Evolutionary conservation across 768 basidiomycete species (phyloP).

Genomic region (Panellus pusillus): DNA sequence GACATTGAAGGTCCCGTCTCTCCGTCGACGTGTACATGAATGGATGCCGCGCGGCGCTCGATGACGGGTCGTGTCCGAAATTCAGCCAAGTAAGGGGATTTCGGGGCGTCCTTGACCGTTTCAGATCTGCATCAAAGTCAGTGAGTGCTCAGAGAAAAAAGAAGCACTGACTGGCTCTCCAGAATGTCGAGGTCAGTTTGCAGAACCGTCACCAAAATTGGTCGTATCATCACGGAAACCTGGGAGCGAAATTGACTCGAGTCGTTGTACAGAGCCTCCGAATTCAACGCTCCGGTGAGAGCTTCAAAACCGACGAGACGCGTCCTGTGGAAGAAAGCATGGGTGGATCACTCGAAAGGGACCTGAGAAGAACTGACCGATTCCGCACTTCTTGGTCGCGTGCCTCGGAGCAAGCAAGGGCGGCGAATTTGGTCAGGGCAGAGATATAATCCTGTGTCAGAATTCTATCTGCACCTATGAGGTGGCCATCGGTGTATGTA

Average conservation of each 20-base stretch:
- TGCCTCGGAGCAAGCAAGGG: conserved; percentile 51
- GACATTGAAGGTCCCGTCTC: conserved; percentile 75
- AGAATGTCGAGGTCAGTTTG: conserved; percentile 59
- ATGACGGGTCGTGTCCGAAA: conserved; percentile 78
- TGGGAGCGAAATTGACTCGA: conserved; percentile 72
- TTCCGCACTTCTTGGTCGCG: conserved; percentile 73
- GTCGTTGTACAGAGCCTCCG: conserved; percentile 79
- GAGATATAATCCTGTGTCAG: conserved; percentile 72
- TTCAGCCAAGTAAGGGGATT: conserved; percentile 79
- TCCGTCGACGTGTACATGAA: conserved; percentile 86
- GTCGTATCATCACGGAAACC: conserved; percentile 65
- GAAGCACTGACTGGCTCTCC: conserved; percentile 62
- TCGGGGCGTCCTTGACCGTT: conserved; percentile 65
- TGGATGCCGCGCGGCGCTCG: conserved; percentile 84
- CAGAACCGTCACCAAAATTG: conserved; percentile 68
- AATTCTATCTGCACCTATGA: conserved; percentile 73
- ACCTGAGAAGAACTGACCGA: conserved; percentile 44
- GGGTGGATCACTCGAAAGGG: not conserved
- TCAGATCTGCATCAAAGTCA: conserved; percentile 43
- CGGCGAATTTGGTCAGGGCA: conserved; percentile 64
- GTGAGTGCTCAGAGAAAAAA: conserved; percentile 9
- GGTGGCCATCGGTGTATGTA: conserved; percentile 84
- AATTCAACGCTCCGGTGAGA: conserved; percentile 75
- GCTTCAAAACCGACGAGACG: conserved; percentile 86
- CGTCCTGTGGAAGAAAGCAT: conserved; percentile 47